Percentiles rank a stretch among this genome's conserved stretches.
phyloP scores from a whole-genome alignment of 2,329 filamentous ascomycete species.

The Eutypa lata region DNA sequence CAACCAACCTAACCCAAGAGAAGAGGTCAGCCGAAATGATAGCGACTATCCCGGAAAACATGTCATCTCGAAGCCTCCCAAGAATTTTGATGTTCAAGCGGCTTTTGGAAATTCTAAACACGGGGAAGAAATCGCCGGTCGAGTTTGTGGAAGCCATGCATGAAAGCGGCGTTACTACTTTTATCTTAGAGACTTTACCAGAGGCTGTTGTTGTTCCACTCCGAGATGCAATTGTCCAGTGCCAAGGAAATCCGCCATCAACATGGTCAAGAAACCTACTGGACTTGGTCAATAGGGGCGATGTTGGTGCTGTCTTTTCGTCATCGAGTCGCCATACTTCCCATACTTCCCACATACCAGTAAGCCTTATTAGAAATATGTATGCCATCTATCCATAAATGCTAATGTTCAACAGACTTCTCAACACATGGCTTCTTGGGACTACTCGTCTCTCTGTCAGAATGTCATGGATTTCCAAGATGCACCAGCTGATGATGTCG shows the following conservation, averaged over 20 bases:
- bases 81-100: slow-evolving; percentile 68
- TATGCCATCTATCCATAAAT: neutral
- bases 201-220: slow-evolving; percentile 79
- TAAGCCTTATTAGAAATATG: slow-evolving; percentile 25
- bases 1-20: slow-evolving; percentile 38
- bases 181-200: slow-evolving; percentile 77
- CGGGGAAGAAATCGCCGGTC: slow-evolving; percentile 45
- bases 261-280: slow-evolving; percentile 72
- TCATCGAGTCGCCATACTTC: slow-evolving; percentile 37
- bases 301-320: slow-evolving; percentile 67
- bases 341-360: slow-evolving; percentile 37
- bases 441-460: slow-evolving; percentile 75
- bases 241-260: slow-evolving; percentile 76
- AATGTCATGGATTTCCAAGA: slow-evolving; percentile 57
- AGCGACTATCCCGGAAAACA: slow-evolving; percentile 15
- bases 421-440: slow-evolving; percentile 66
- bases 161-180: slow-evolving; percentile 62
- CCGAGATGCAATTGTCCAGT: slow-evolving; percentile 79
- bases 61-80: slow-evolving; percentile 47
- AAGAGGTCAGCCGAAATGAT: slow-evolving; percentile 8
- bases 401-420: slow-evolving; percentile 43
- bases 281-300: slow-evolving; percentile 74
- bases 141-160: slow-evolving; percentile 74
- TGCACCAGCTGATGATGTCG: slow-evolving; percentile 69
- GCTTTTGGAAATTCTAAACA: slow-evolving; percentile 59